Percentiles rank a stretch among this genome's conserved stretches.
These are phyloP conservation scores for Hygrophila difformis DNA, from an alignment of 257 asterid species.

Conservation along the genomic window DNA sequence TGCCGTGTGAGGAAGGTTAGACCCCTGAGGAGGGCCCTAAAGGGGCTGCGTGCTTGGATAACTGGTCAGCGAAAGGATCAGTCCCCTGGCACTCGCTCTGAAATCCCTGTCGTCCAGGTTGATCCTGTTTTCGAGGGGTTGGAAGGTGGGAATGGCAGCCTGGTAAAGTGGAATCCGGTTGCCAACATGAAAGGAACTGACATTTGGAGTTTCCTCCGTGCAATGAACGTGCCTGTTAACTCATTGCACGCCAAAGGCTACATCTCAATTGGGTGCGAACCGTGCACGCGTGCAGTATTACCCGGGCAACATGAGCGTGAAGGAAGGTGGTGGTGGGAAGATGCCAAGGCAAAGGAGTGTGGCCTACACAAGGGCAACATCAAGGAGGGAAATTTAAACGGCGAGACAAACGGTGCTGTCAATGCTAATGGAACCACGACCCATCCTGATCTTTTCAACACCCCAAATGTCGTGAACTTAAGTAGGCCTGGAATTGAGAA, in stretches of 20 bases:
- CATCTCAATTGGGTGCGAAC: conserved; percentile 43
- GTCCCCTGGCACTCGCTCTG: conserved; percentile 45
- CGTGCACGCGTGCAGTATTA: conserved; percentile 41
- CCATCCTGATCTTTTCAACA: conserved; percentile 22
- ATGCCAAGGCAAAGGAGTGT: too few species aligned
- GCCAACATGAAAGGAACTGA: conserved; percentile 40
- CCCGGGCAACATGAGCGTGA: too few species aligned
- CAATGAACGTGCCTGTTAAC: conserved; percentile 47
- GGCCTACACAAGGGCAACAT: conserved; percentile 43
- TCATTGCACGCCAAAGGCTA: conserved; percentile 37
- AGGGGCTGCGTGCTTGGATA: conserved; percentile 44
- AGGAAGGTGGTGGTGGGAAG: conserved; percentile 66
- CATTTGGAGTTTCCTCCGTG: conserved; percentile 35
- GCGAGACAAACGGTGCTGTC: conserved; percentile 12
- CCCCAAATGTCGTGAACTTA: conserved; percentile 21
- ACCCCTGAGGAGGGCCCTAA: conserved; percentile 33
- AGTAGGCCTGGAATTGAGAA: conserved; percentile 40
- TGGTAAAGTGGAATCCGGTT: conserved; percentile 45
- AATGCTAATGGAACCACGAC: conserved; percentile 23
- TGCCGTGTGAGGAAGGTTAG: too few species aligned
- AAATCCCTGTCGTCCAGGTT: conserved; percentile 38
- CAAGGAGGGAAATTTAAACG: conserved; percentile 25
- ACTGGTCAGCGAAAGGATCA: conserved; percentile 52
- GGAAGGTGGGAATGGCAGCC: conserved; percentile 41
- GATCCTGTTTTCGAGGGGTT: conserved; percentile 51